Conservation (phyloP, 768 basidiomycete species). For the Russula dissimulans region DNA sequence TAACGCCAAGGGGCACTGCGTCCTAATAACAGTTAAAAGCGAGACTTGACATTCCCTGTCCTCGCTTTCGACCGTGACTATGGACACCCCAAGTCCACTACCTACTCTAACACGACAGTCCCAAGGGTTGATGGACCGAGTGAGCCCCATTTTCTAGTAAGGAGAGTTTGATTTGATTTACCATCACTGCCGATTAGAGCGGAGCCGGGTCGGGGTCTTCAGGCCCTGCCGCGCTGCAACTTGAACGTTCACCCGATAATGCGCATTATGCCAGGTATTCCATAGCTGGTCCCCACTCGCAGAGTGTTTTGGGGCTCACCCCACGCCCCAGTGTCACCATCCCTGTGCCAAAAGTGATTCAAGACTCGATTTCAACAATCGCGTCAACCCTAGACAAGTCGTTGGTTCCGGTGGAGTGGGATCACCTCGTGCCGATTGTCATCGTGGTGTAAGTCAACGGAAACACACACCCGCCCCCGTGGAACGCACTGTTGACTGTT, state of each 20-base stretch:
- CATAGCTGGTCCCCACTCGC: too few relatives aligned
- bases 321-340: background rate
- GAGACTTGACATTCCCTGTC: too few relatives aligned
- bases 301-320: background rate
- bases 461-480: background rate
- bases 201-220: background rate
- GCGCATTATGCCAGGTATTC: background rate
- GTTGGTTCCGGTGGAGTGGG: background rate
- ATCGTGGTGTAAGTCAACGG: background rate
- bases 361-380: background rate
- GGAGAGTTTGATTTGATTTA: background rate
- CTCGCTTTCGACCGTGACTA: background rate
- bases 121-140: background rate
- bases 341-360: background rate
- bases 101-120: background rate
- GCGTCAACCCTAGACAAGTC: background rate
- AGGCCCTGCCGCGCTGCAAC: background rate
- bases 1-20: background rate
- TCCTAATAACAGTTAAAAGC: background rate
- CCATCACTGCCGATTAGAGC: background rate
- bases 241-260: background rate
- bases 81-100: background rate
- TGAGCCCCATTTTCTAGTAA: background rate
- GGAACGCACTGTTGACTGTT: background rate
- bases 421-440: background rate